Evolutionary conservation across 2,329 filamentous ascomycete species (phyloP), one percentile per base, ranked within the genome.

Genomic region (Aureobasidium sp.): DNA sequence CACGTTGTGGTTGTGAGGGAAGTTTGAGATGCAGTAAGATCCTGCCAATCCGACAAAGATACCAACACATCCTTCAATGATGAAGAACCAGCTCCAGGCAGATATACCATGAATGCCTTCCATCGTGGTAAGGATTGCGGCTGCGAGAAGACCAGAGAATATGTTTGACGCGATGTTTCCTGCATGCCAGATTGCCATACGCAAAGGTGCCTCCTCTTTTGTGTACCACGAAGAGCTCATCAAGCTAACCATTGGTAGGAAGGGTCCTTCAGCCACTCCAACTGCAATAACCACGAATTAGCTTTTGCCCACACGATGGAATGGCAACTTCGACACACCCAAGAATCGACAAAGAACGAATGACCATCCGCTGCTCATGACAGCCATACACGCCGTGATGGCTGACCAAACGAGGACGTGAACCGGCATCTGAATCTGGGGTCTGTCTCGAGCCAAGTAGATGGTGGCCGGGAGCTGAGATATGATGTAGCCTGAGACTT

Each of bases 1-100:
- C 4, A 66, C 66, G 35, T 65, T 63, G 22, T 64, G 62, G 1
- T 77, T 81, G 47, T 76, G 72, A 1, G 87, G 87, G 65, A 88
- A 88, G 69, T 90, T 83, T 0, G 87, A 86, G n/a, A 62, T 77
- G 22, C 77, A 70, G 11, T 76, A 73, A 0, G n/a, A 27, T 49
- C 24, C 22, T 15, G 45, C 45, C 14, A 49, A 73, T 15, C 67
- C 68, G 14, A 69, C 61, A 35, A 62, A 63, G 19, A 68, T 62
- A 15, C 68, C 68, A 49, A 70, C 65, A 14, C 45, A 37, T n/a
- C 68, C 68, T 67, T 69, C 72, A 49, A 76, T 75, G 60, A 76
- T 75, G 64, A 75, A 40, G 47, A 49, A 33, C 47, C 47, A 49
- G 2, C 35, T 8, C 47, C 47, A 49, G 6, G 24, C 47, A 8